Base-by-base conservation (phyloP, 2,329 filamentous ascomycete genomes). In the Thelonectria rubi region DNA sequence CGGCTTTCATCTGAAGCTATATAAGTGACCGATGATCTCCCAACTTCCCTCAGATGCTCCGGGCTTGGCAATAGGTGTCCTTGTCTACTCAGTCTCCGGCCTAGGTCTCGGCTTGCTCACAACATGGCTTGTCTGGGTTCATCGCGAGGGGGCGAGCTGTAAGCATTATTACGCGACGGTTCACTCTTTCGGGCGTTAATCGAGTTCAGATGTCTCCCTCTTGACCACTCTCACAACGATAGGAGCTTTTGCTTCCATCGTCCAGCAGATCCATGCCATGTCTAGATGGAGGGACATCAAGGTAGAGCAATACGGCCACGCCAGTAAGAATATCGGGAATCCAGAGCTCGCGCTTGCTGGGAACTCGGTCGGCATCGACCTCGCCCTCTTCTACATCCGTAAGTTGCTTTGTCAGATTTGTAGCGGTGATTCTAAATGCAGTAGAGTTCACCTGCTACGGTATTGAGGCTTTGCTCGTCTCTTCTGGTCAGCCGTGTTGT, bases 381-480 rank as follows among this genome's bases (percentile, higher is more conserved):
- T 79, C 7, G 72, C 76, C 0, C 70, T 84, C 2, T 84, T 79
- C 64, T 83, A 80, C 58, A 82, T 84, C 61, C 82, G 81, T 83
- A 70, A 52, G 80, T 73, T 15, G 3, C 18, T 24, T 24, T 12
- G 3, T 30, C 21, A 1, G 8, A 12, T 1, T 3, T 1, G 3
- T 10, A 12, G 20, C 3, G 15, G 20, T 5, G 5, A 17, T 12
- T 32, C 11, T 46, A 65, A 70, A 50, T 8, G 9, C 14, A 17
- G 20, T 26, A 84, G 82, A 84, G 66, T 83, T 79, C 51, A 83
- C 83, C 60, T 77, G 75, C 30, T 84, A 84, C 66, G 83, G 82
- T 69, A 79, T 80, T n/a, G 80, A 83, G 68, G 73, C 79, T 9
- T 69, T 82, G 30, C 73, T 82, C 34, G 74, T 80, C 6, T 70